Evolutionary conservation across 2,329 filamentous ascomycete genomes (phyloP), one percentile per base, ranked within the genome.

Genomic region (Trichophyton simii): DNA sequence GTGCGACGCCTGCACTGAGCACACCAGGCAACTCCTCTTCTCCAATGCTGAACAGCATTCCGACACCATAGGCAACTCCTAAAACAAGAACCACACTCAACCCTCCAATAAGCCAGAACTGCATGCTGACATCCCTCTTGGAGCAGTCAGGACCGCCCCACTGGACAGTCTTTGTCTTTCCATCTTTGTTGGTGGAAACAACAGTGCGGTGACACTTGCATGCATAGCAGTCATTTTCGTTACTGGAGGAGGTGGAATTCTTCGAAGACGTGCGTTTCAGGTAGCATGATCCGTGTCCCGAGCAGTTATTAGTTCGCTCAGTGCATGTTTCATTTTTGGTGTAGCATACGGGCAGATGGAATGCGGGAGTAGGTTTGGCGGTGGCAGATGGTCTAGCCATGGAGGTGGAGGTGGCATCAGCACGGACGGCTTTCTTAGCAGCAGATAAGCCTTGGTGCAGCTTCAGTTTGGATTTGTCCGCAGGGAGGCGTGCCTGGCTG

Each of bases 1-100:
- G 83, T 66, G 87, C 88, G 42, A 99, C 92, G 65, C 94, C 94
- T 57, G 94, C 94, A n/a, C 91, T 90, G 73, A 99, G 91, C 7
- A 99, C 92, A 68, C 91, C 91, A 0, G 94, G 94, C 65, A 97
- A 79, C 75, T 91, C 87, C 78, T 95, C 86, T 72, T 88, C 83
- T 38, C 92, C 94, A 69, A 97, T 88, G 65, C 79, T 86, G 74
- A 87, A 94, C 60, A 99, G 74, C 80, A 95, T 78, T 4, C 86
- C 84, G 67, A 97, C 86, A 9, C 84, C 85, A 71, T 87, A 86
- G 42, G 79, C 80, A 31, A 95, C 76, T 42, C 88, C 75, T 55
- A 83, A 81, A 1, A 94, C 76, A 64, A 95, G 78, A 42, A 85
- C 75, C 57, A 96, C 76, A 3, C 83, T 86, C 67, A 94, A 87